These are phyloP conservation scores for Meyerozyma elateridarum DNA, from an alignment of 1,139 yeast genomes.

Conservation along the genomic window DNA sequence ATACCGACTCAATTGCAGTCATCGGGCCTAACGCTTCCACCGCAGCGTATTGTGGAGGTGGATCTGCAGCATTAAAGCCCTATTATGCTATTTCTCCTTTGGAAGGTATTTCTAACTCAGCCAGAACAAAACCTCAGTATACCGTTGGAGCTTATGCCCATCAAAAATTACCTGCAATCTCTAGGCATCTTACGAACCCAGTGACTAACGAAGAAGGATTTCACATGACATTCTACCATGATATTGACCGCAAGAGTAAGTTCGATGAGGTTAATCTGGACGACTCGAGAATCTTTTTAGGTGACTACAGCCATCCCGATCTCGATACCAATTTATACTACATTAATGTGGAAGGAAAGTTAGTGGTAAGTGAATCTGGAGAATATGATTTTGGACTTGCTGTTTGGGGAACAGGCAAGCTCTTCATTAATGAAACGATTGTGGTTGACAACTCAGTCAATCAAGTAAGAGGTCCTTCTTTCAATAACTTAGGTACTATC, in stretches of 20 bases:
- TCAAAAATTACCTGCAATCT: conserved; percentile 9
- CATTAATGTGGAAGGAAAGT: conserved; percentile 40
- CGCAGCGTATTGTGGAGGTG: conserved; percentile 34
- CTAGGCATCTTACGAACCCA: conserved; percentile 7
- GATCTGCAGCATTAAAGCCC: conserved; percentile 31
- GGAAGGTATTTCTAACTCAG: conserved; percentile 21
- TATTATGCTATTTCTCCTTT: conserved; percentile 29
- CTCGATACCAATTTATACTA: conserved; percentile 27
- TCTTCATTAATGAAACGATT: conserved; percentile 47
- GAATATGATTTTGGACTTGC: conserved; percentile 49
- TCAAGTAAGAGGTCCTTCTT: conserved; percentile 45
- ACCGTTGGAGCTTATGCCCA: conserved; percentile 10
- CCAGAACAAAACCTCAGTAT: conserved; percentile 9
- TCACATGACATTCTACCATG: conserved; percentile 6
- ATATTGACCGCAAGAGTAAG: conserved; percentile 8
- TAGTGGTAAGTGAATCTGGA: conserved; percentile 43
- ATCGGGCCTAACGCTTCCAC: conserved; percentile 36
- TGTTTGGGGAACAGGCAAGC: conserved; percentile 49
- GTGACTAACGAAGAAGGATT: conserved; percentile 10
- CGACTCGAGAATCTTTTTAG: conserved; percentile 29
- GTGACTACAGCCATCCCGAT: conserved; percentile 40
- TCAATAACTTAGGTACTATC: conserved; percentile 42
- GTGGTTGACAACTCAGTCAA: conserved; percentile 53
- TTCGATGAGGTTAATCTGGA: conserved; percentile 9
- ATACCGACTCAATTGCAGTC: conserved; percentile 24